Evolutionary conservation across 1,284 basidiomycete species (phyloP).

Genomic region (Irpex rosettiformis): DNA sequence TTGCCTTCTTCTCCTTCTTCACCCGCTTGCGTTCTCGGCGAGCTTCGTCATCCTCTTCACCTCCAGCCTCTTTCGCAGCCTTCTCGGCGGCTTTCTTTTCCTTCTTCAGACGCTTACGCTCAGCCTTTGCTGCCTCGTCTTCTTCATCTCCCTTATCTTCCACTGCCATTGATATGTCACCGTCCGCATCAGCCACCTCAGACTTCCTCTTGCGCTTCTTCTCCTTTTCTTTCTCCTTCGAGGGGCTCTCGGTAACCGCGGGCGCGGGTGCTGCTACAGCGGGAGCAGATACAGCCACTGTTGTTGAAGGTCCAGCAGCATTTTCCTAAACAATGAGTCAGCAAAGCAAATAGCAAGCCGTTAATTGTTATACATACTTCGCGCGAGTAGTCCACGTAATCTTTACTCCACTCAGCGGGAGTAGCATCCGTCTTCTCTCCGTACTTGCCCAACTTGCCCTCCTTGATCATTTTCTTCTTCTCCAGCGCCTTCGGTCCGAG

Average conservation of each 20-base stretch:
- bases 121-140: constrained; percentile 53
- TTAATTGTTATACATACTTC: constrained; percentile 36
- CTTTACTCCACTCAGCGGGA: constrained; percentile 87
- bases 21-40: constrained; percentile 30
- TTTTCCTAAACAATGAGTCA: constrained; percentile 29
- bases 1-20: constrained; percentile 35
- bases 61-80: constrained; percentile 20
- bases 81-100: constrained; percentile 45
- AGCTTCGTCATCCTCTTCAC: constrained; percentile 32
- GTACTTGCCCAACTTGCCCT: constrained; percentile 94
- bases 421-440: constrained; percentile 93
- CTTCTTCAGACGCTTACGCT: constrained; percentile 62
- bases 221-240: constrained; percentile 50
- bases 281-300: constrained; percentile 23
- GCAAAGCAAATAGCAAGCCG: constrained; percentile 6
- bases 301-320: constrained; percentile 36
- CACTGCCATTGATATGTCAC: constrained; percentile 40
- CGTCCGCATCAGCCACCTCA: constrained; percentile 44
- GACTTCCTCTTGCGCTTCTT: constrained; percentile 77
- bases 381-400: constrained; percentile 90
- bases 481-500: constrained; percentile 94
- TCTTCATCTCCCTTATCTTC: constrained; percentile 44
- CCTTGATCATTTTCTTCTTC: constrained; percentile 98
- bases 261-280: constrained; percentile 21
- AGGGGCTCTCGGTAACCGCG: constrained; percentile 37